These are phyloP conservation scores for Lachnellula arida DNA, from an alignment of 2,329 filamentous ascomycete species.

Conservation along the genomic window DNA sequence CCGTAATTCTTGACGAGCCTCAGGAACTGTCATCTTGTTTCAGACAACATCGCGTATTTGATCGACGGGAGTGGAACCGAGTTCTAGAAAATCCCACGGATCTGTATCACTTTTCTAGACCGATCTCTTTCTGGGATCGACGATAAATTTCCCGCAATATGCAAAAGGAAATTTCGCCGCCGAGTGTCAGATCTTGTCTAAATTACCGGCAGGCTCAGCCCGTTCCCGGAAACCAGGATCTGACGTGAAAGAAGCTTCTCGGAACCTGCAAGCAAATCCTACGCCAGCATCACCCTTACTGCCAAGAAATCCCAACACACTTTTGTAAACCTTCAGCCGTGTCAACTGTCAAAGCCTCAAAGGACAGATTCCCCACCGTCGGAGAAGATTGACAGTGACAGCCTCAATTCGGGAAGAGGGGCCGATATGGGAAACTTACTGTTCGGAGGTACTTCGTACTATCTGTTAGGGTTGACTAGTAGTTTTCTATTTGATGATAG, in stretches of 20 bases:
- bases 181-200: background rate
- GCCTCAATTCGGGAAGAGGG: background rate
- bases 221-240: background rate
- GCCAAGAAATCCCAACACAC: background rate
- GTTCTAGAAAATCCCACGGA: background rate
- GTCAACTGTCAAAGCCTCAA: too few relatives aligned
- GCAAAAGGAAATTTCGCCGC: background rate
- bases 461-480: background rate
- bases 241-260: too few relatives aligned
- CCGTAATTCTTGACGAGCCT: background rate
- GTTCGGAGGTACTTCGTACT: too few relatives aligned
- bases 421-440: background rate
- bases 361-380: background rate
- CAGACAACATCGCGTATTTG: constrained; percentile 10
- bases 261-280: too few relatives aligned
- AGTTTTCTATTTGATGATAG: too few relatives aligned
- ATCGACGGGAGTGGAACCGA: constrained; percentile 15
- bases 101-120: background rate
- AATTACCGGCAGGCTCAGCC: too few relatives aligned
- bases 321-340: background rate
- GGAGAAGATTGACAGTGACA: background rate
- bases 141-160: background rate
- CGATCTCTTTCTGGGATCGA: background rate
- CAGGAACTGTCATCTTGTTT: constrained; percentile 8
- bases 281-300: background rate